Evolutionary conservation across 169 alveolate species (phyloP), one percentile per base, ranked within the genome.

Genomic region (Prorocentrum cordatum): DNA sequence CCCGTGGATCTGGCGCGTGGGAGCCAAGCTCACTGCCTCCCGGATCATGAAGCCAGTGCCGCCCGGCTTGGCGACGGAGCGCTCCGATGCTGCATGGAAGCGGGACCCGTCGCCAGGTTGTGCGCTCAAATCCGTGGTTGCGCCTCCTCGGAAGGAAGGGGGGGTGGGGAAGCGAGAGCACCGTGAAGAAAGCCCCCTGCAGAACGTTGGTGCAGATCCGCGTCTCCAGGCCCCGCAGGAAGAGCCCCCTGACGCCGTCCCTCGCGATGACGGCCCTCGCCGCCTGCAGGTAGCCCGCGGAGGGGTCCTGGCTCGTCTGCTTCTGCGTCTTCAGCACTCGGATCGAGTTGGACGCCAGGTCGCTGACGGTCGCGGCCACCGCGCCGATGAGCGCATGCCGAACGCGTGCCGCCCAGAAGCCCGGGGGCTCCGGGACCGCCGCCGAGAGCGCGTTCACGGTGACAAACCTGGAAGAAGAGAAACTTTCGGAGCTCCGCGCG

Each of bases 251-350:
- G 59, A 86, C 32, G 29, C 96, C 96, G 73, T 93, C 94, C 88
- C 92, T 93, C 38, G 89, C 85, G 54, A 93, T 58, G 18, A 94
- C 92, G 24, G 92, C 93, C 26, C 91, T 77, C 47, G 71, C 92
- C 3, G 94, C 92, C 84, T 91, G 93, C 75, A 77, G 39, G 77
- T 94, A 94, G 26, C 94, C 62, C 50, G 92, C 73, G 29, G 92
- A 64, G 91, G 92, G n/a, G 22, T 39, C 50, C 7, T 14, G 7
- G 50, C 50, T 39, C 2, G 96, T 94, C 75, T 94, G 94, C 67
- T 86, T 94, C 26, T 93, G 83, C 50, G 96, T 94, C 87, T 94
- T 94, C 33, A 94, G 72, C 61, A 94, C 95, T 42, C 96, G 72
- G 59, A 94, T 83, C 71, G 93, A 77, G 93, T 94, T 94, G 68